A percentile compares a stretch with the other conserved stretches of the same genome.
Conservation (phyloP, 768 basidiomycete genomes). For the Dacryopinax primogenitus region DNA sequence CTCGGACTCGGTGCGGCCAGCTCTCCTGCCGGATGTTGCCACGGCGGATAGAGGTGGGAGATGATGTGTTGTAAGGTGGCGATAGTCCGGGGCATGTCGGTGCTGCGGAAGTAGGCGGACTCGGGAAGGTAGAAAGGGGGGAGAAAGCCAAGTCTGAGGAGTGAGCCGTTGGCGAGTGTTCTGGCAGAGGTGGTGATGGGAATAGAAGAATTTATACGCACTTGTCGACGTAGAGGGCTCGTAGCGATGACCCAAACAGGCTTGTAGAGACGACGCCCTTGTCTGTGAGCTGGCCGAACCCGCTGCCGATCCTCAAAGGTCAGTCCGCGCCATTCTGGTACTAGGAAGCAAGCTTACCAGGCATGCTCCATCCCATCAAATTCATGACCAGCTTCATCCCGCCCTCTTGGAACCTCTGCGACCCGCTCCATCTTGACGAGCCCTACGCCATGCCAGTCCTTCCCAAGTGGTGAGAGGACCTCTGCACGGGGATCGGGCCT, state of each 20-base stretch:
- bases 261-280: slow-evolving; percentile 36
- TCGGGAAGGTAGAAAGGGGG: slow-evolving; percentile 24
- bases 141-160: slow-evolving; percentile 48
- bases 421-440: slow-evolving; percentile 2
- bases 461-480: background rate
- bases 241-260: slow-evolving; percentile 44
- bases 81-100: slow-evolving; percentile 64
- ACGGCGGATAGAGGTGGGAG: slow-evolving; percentile 54
- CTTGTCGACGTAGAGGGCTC: slow-evolving; percentile 57
- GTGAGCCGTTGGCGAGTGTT: slow-evolving; percentile 2
- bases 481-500: background rate
- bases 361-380: slow-evolving; percentile 7
- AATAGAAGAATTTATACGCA: slow-evolving; percentile 25
- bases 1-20: background rate
- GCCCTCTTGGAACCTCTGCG: background rate
- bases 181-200: background rate
- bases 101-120: slow-evolving; percentile 30
- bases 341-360: background rate
- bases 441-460: background rate
- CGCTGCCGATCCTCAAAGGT: background rate
- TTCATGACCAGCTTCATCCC: background rate
- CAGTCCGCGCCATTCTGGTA: background rate
- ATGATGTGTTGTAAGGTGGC: slow-evolving; percentile 62
- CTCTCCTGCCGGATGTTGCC: slow-evolving; percentile 2
- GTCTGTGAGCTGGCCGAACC: slow-evolving; percentile 8